phyloP scores from a whole-genome alignment of 148 eudicot genomes.

The Oxyria digyna region DNA sequence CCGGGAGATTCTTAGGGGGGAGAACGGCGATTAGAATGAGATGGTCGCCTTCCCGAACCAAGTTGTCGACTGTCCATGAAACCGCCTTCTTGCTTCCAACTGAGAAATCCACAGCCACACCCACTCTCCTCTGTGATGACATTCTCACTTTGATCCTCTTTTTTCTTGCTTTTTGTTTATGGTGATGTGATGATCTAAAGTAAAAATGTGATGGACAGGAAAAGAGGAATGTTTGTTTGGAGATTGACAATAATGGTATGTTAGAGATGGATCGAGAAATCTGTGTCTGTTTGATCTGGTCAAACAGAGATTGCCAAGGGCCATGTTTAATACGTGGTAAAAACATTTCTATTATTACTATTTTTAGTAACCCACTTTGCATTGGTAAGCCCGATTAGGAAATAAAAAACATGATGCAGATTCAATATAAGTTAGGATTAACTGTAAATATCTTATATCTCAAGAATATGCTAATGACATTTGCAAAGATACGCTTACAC shows the following conservation, averaged over 20 bases:
- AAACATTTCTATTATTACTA: too few relatives aligned
- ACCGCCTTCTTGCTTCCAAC: slow-evolving; percentile 54
- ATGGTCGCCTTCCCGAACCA: slow-evolving; percentile 49
- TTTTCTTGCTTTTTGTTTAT: neutral
- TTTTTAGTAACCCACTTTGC: too few relatives aligned
- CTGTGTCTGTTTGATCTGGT: neutral
- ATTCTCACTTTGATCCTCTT: neutral
- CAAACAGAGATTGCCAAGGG: neutral
- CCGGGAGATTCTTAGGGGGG: slow-evolving; percentile 20
- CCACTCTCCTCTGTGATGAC: slow-evolving; percentile 39
- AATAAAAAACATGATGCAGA: too few relatives aligned
- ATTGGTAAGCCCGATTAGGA: too few relatives aligned
- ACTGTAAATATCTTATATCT: too few relatives aligned
- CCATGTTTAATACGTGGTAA: neutral
- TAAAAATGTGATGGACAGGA: neutral
- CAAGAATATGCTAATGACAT: too few relatives aligned
- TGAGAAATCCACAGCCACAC: slow-evolving; percentile 74
- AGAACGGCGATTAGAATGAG: slow-evolving; percentile 42
- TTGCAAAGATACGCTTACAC: too few relatives aligned
- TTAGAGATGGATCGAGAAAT: neutral
- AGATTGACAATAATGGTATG: neutral
- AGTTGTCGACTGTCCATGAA: slow-evolving; percentile 59
- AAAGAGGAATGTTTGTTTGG: too few relatives aligned
- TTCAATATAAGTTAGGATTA: too few relatives aligned
- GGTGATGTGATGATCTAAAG: neutral